These are phyloP conservation scores for Fusarium acutatum DNA, from an alignment of 2,329 filamentous ascomycete species.

Conservation along the genomic window DNA sequence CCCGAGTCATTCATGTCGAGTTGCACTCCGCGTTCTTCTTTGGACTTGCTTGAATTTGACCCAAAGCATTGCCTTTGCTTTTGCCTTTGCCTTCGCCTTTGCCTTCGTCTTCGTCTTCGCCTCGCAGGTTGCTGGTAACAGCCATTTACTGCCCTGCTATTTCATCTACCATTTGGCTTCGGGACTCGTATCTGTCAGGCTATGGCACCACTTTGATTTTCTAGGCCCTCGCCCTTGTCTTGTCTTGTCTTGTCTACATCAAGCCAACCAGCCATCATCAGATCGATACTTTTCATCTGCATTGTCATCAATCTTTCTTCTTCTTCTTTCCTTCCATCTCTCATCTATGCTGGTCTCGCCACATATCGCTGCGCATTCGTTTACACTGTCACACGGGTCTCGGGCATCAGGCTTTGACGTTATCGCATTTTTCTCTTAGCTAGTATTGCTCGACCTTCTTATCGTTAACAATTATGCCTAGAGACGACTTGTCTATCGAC, in stretches of 20 bases:
- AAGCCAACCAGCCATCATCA: conserved; percentile 33
- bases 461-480: conserved; percentile 73
- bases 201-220: conserved; percentile 40
- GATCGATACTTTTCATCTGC: conserved; percentile 24
- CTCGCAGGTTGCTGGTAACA: conserved; percentile 45
- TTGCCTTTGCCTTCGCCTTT: background rate
- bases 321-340: conserved; percentile 17
- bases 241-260: conserved; percentile 25
- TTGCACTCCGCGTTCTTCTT: conserved; percentile 40
- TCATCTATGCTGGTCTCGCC: conserved; percentile 9
- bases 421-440: conserved; percentile 32
- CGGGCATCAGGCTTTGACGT: conserved; percentile 26
- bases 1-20: conserved; percentile 45
- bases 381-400: conserved; percentile 28
- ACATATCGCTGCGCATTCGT: conserved; percentile 18
- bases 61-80: conserved; percentile 8
- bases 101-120: background rate
- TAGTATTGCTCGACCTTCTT: conserved; percentile 38
- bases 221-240: conserved; percentile 29
- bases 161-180: conserved; percentile 17
- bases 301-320: conserved; percentile 13
- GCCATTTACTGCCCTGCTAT: conserved; percentile 34
- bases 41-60: conserved; percentile 20
- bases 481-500: conserved; percentile 77
- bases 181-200: conserved; percentile 14